Conservation (phyloP, 192 early-diverging fungal species). For the Spizellomyces sp. region DNA sequence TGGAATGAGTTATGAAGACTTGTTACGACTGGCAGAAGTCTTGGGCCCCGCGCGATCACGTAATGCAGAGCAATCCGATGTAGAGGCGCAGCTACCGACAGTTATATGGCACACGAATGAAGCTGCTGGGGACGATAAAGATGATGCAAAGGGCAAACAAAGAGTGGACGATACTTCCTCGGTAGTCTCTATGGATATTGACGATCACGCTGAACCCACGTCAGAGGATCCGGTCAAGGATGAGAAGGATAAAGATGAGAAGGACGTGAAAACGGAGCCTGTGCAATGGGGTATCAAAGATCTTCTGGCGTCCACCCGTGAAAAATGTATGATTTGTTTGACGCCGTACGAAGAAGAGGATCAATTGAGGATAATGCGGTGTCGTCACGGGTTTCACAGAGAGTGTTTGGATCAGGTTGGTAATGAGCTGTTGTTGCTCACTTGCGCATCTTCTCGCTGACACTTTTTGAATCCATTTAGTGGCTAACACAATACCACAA, state of each 20-base stretch:
- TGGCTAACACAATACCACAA: slow-evolving; percentile 48
- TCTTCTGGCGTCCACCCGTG: slow-evolving; percentile 36
- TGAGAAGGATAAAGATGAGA: slow-evolving; percentile 7
- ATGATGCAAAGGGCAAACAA: slow-evolving; percentile 2
- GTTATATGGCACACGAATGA: slow-evolving; percentile 6
- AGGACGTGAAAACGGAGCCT: slow-evolving; percentile 12
- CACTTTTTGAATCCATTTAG: slow-evolving; percentile 11
- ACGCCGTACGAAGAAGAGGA: slow-evolving; percentile 47
- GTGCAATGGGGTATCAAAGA: slow-evolving; percentile 29
- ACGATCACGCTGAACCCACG: neutral
- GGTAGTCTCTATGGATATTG: neutral
- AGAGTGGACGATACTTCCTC: neutral
- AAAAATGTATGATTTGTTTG: slow-evolving; percentile 55
- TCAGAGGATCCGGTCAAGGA: neutral
- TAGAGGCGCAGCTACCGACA: slow-evolving; percentile 41
- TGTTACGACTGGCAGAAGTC: slow-evolving; percentile 47
- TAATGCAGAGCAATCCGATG: slow-evolving; percentile 40
- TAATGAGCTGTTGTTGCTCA: neutral
- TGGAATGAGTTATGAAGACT: slow-evolving; percentile 38
- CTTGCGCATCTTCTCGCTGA: neutral
- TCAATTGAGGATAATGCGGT: slow-evolving; percentile 46
- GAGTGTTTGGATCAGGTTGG: slow-evolving; percentile 47
- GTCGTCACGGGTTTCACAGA: slow-evolving; percentile 52
- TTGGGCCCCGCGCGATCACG: slow-evolving; percentile 49
- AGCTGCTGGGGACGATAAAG: neutral